Conservation (phyloP, 441 rosid species). For the Melianthus villosus region DNA sequence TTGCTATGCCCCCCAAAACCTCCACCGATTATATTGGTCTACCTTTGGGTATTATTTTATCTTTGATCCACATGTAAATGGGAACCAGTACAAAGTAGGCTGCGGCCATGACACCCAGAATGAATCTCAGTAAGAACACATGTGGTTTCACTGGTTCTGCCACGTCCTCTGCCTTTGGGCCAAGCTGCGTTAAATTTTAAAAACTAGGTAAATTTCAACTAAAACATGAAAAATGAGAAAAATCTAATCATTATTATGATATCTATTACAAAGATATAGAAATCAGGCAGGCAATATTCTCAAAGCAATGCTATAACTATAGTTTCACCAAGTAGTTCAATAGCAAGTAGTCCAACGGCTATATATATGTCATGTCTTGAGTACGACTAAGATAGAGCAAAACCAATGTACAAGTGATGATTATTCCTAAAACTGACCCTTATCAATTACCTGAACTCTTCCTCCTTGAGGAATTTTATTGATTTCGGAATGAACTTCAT, state of each 20-base stretch:
- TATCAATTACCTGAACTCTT: too few relatives aligned
- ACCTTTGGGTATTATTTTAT: slow-evolving; percentile 35
- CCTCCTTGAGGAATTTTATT: too few relatives aligned
- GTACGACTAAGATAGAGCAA: too few relatives aligned
- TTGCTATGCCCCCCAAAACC: too few relatives aligned
- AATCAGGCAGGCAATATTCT: too few relatives aligned
- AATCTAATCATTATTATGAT: not conserved
- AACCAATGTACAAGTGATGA: too few relatives aligned
- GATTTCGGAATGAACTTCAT: too few relatives aligned
- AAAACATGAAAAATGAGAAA: not conserved
- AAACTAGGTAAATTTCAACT: not conserved
- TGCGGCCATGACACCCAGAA: slow-evolving; percentile 34
- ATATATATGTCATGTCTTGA: too few relatives aligned
- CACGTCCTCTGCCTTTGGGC: slow-evolving; percentile 43
- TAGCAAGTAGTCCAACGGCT: too few relatives aligned
- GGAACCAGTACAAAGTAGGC: slow-evolving; percentile 40
- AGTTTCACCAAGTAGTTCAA: too few relatives aligned
- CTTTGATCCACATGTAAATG: slow-evolving; percentile 49
- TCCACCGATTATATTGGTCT: slow-evolving; percentile 32
- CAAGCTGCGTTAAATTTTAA: slow-evolving; percentile 23
- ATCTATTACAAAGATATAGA: not conserved
- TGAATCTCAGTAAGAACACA: slow-evolving; percentile 21
- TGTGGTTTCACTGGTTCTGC: slow-evolving; percentile 29
- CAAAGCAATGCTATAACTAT: too few relatives aligned
- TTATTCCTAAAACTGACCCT: too few relatives aligned